A percentile compares a stretch with the other conserved stretches of the same genome.
Conservation (phyloP, 305 asterid genomes). For the Lippia alba region DNA sequence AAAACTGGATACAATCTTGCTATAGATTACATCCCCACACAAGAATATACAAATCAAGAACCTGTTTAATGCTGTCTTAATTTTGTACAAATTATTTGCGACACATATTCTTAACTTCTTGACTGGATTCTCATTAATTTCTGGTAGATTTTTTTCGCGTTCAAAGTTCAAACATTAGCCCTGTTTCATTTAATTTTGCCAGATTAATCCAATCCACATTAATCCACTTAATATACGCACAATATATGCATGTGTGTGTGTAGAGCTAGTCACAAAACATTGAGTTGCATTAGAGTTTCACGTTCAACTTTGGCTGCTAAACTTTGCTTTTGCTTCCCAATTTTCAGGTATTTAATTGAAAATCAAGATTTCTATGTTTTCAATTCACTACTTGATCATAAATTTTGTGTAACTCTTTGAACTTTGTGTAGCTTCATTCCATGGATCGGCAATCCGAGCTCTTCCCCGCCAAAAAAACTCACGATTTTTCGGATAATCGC, state of each 20-base stretch:
- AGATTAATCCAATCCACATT: not conserved
- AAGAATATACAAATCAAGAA: not conserved
- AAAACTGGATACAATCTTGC: not conserved
- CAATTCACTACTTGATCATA: no score
- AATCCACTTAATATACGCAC: not conserved
- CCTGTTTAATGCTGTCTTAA: not conserved
- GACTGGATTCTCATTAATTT: slow-evolving; percentile 10
- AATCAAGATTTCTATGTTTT: not conserved
- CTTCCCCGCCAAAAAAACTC: not conserved
- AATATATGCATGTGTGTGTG: not conserved
- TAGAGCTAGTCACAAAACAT: no score
- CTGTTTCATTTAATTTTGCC: not conserved
- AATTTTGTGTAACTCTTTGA: not conserved
- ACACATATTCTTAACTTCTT: not conserved
- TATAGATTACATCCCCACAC: not conserved
- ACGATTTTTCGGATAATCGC: not conserved
- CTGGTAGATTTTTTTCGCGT: not conserved
- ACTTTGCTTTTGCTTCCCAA: no score
- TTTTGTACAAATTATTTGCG: no score
- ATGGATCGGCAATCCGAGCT: slow-evolving; percentile 2
- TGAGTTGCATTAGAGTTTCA: no score
- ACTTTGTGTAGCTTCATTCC: not conserved
- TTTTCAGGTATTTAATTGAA: not conserved
- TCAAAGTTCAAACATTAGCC: not conserved
- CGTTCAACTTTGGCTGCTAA: no score